Base-by-base conservation (phyloP, 108 stramenopile genomes). In the Nitzschia sp. region DNA sequence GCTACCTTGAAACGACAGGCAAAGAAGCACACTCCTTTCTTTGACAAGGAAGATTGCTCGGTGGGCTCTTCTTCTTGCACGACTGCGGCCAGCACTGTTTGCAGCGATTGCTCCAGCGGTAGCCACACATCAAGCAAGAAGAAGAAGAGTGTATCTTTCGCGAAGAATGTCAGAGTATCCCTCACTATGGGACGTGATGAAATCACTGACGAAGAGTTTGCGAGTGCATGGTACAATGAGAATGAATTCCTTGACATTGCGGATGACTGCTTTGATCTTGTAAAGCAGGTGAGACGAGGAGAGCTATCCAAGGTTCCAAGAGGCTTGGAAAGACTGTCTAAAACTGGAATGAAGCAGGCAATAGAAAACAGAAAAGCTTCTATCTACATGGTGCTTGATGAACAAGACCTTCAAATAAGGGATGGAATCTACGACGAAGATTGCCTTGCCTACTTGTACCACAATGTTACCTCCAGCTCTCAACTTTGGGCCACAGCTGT, bases 401-500 rank as follows among this genome's bases (percentile, higher is more conserved):
- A 62, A 24, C 61, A 62, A 46, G 21, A 62, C 11, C 41, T 21
- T 12, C 61, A 62, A 46, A 39, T 40, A 9, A 22, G 38, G 29
- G 26, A 39, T 34, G 57, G 57, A n/a, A 58, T 40, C 12, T 11
- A 40, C 2, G 61, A 17, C 8, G 39, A 40, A 11, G 34, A 58
- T 15, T 20, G 34, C 39, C 42, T 62, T 24, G 61, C 61, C 8
- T 8, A 14, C 8, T 10, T 62, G n/a, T 62, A 62, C 24, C 61
- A 20, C 21, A 9, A 62, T 38, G 61, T 38, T 0, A 62, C 38
- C 41, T 43, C 61, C n/a, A 62, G 61, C 24, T 20, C 21, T 10
- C 61, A 62, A 46, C 61, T 62, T 21, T 62, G 61, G 61, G 61
- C 61, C 41, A 43, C 14, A 5, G 22, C 10, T 8, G 20, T 62